Percentiles rank a stretch among this genome's conserved stretches.
These are phyloP conservation scores for Allantophomopsis cytisporea DNA, from an alignment of 2,329 filamentous ascomycete species.

Conservation along the genomic window DNA sequence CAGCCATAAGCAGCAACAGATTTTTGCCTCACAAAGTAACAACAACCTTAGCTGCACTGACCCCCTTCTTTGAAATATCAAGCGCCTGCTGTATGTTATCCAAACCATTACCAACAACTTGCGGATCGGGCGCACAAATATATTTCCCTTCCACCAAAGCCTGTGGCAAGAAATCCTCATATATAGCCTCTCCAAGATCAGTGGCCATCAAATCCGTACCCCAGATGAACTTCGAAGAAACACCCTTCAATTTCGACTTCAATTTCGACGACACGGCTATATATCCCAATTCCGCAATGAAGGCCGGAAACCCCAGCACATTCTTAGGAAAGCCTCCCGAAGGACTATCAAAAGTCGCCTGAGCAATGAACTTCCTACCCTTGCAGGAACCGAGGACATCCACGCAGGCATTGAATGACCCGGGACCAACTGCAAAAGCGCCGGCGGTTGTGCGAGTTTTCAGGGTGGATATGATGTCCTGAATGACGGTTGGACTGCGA, in stretches of 20 bases:
- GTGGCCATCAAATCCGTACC: conserved; percentile 11
- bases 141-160: conserved; percentile 21
- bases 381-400: too few species aligned
- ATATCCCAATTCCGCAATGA: conserved; percentile 5
- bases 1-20: too few species aligned
- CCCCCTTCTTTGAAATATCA: conserved; percentile 19
- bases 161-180: conserved; percentile 14
- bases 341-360: conserved; percentile 10
- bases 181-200: conserved; percentile 16
- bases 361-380: too few species aligned
- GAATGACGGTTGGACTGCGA: conserved; percentile 8
- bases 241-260: conserved; percentile 4
- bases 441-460: conserved; percentile 17
- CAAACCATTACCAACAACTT: conserved; percentile 25
- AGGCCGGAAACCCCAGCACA: neutral
- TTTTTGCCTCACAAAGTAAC: conserved; percentile 11
- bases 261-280: conserved; percentile 4
- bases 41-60: conserved; percentile 26
- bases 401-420: neutral
- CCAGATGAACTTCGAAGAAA: conserved; percentile 13
- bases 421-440: conserved; percentile 17
- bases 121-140: conserved; percentile 18
- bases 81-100: conserved; percentile 24
- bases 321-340: neutral
- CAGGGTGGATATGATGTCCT: conserved; percentile 16